Percentiles rank a stretch among this genome's conserved stretches.
Conservation (phyloP, 192 early-diverging fungal species). For the Coemansia sp. region DNA sequence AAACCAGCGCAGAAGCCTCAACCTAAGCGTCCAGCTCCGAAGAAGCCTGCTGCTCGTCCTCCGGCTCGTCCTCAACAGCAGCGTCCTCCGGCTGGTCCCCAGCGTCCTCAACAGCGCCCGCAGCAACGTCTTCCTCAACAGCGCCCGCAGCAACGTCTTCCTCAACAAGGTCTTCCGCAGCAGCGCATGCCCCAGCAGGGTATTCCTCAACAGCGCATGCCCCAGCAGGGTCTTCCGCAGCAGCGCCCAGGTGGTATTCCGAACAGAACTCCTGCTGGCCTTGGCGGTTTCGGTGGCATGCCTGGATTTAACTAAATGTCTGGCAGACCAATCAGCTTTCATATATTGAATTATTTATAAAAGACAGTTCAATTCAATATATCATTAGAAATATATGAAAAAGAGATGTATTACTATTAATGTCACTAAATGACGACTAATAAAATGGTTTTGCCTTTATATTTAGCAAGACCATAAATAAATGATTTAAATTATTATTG, state of each 20-base stretch:
- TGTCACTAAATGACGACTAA: no score
- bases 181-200: not conserved
- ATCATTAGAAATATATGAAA: no score
- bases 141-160: not conserved
- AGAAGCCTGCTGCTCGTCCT: not conserved
- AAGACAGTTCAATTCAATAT: no score
- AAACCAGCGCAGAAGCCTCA: conserved; percentile 20
- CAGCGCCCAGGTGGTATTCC: conserved; percentile 9
- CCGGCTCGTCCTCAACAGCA: no score
- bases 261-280: conserved; percentile 11
- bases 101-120: conserved; percentile 4
- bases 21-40: conserved; percentile 12
- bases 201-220: not conserved
- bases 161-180: conserved; percentile 6
- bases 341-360: not conserved
- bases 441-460: no score
- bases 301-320: conserved; percentile 12
- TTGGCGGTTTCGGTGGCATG: conserved; percentile 14
- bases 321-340: conserved; percentile 1
- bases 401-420: no score
- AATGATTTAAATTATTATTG: no score
- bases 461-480: no score
- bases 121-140: conserved; percentile 1
- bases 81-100: conserved; percentile 3
- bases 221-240: conserved; percentile 7